Percentiles rank a stretch among this genome's conserved stretches.
Conservation (phyloP, 768 basidiomycete genomes). For the Lactifluus volemus region DNA sequence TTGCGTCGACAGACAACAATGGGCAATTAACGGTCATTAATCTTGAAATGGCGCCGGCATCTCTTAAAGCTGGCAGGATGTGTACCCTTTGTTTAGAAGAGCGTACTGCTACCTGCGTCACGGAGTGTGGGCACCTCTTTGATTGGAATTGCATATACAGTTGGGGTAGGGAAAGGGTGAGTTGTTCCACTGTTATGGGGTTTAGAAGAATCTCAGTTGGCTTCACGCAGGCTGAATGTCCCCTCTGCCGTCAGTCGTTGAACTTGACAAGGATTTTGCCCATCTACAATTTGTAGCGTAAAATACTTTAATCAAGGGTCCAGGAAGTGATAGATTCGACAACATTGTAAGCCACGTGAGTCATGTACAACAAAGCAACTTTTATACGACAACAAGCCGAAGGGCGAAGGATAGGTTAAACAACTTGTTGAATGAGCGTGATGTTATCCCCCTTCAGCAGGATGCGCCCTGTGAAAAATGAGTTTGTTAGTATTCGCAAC, state of each 20-base stretch:
- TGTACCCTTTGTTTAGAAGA: constrained; percentile 85
- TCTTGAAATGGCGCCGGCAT: constrained; percentile 43
- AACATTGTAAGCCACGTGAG: background rate
- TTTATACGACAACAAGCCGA: constrained; percentile 16
- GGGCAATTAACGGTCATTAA: constrained; percentile 63
- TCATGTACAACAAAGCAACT: constrained; percentile 13
- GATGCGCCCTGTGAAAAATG: constrained; percentile 71
- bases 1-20: constrained; percentile 53
- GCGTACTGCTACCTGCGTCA: constrained; percentile 70
- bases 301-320: background rate
- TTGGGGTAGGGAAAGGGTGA: constrained; percentile 83
- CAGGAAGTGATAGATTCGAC: constrained; percentile 1
- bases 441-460: constrained; percentile 97
- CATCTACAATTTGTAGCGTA: constrained; percentile 68
- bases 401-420: constrained; percentile 20
- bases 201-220: background rate
- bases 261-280: constrained; percentile 62
- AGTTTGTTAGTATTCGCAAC: constrained; percentile 2
- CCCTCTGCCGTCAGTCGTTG: constrained; percentile 73
- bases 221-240: constrained; percentile 65
- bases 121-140: constrained; percentile 85
- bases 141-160: constrained; percentile 86
- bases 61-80: constrained; percentile 48
- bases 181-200: constrained; percentile 3
- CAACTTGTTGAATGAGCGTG: constrained; percentile 82